Evolutionary conservation across 257 asterid genomes (phyloP).

Genomic region (Nicotiana otophora): DNA sequence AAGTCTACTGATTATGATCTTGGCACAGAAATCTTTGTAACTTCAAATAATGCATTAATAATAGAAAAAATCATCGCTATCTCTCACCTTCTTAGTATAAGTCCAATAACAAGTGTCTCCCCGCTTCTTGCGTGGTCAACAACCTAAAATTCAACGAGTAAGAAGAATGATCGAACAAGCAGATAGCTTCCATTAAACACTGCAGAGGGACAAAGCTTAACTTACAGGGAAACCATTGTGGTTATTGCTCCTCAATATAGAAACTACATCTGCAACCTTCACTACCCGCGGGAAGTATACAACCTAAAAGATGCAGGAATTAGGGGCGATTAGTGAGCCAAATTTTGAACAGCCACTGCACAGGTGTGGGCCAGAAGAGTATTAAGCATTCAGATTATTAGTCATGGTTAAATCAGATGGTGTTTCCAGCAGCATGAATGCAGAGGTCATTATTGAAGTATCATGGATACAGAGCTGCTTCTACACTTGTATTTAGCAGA

Average conservation of each 20-base stretch:
- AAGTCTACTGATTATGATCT: not conserved
- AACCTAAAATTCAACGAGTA: slow-evolving; percentile 44
- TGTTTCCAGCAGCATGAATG: not conserved
- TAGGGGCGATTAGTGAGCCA: slow-evolving; percentile 7
- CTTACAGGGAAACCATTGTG: slow-evolving; percentile 98
- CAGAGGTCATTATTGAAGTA: not conserved
- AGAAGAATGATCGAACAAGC: slow-evolving; percentile 10
- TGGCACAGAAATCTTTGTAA: not conserved
- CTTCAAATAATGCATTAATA: not conserved
- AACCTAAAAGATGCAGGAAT: slow-evolving; percentile 45
- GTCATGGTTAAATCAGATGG: not conserved
- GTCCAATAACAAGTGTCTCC: slow-evolving; percentile 92
- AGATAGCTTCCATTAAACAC: slow-evolving; percentile 1
- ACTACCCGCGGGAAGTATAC: slow-evolving; percentile 86
- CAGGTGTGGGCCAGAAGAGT: not conserved
- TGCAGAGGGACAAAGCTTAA: slow-evolving; percentile 15
- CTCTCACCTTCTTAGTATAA: slow-evolving; percentile 76
- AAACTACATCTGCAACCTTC: slow-evolving; percentile 77
- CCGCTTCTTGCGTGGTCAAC: slow-evolving; percentile 85
- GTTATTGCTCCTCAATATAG: slow-evolving; percentile 79
- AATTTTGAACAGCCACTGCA: slow-evolving; percentile 5
- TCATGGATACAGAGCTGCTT: not conserved
- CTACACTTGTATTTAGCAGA: not conserved
- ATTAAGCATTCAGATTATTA: not conserved
- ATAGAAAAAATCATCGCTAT: slow-evolving; percentile 1